phyloP scores from a whole-genome alignment of 2,329 filamentous ascomycete genomes.

The Diaporthe sp. region DNA sequence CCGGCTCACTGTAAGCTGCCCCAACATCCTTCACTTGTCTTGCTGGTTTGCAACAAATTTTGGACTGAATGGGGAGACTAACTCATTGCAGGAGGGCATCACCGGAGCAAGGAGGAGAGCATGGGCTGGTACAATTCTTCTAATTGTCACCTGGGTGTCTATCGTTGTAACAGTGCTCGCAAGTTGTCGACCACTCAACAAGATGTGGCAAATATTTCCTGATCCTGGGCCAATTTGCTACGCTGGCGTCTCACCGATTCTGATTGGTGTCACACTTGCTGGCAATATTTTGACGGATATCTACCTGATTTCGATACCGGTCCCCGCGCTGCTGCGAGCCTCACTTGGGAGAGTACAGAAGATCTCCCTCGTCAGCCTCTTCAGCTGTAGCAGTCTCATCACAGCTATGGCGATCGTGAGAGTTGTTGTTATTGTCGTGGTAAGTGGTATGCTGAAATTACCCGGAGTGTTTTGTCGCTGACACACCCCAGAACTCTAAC shows the following conservation, averaged over 20 bases:
- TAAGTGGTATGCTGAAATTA: not conserved
- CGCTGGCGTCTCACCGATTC: constrained; percentile 24
- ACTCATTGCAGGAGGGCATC: constrained; percentile 51
- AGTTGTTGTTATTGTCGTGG: constrained; percentile 29
- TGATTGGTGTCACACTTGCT: constrained; percentile 35
- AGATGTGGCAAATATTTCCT: constrained; percentile 72
- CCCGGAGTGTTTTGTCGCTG: not conserved
- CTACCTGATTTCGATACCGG: constrained; percentile 40
- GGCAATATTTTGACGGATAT: constrained; percentile 40
- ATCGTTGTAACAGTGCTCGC: constrained; percentile 65
- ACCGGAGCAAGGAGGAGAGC: constrained; percentile 53
- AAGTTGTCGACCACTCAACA: constrained; percentile 65
- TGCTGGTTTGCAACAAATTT: not conserved
- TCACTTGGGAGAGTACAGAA: constrained; percentile 32
- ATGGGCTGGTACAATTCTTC: constrained; percentile 63
- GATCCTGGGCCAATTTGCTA: constrained; percentile 64
- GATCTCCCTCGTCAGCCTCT: constrained; percentile 33
- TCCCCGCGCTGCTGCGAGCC: constrained; percentile 29
- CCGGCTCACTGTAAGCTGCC: constrained; percentile 59
- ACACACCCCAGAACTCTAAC: constrained; percentile 18
- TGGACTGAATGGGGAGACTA: not conserved
- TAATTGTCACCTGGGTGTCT: constrained; percentile 63
- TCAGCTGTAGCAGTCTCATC: constrained; percentile 40
- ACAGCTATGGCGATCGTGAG: constrained; percentile 36
- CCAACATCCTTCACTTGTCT: not conserved